Percentiles rank a stretch among this genome's conserved stretches.
Evolutionary conservation across 2,329 filamentous ascomycete species (phyloP).

Genomic region (Macrophomina phaseolina): DNA sequence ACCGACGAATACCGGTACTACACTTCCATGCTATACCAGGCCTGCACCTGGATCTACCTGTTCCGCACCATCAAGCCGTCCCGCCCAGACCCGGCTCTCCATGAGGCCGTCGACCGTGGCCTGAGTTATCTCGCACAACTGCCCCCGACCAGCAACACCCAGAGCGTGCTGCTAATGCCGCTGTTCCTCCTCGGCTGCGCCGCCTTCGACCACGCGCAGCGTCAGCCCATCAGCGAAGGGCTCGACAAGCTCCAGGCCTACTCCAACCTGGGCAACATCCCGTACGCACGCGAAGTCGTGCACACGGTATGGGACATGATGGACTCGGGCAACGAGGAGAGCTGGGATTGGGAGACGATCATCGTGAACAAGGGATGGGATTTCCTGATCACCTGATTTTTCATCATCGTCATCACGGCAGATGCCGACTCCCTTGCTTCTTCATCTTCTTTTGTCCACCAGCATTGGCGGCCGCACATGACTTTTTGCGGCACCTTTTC

Average conservation of each 20-base stretch:
- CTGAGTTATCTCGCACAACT: slow-evolving; percentile 62
- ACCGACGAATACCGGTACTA: slow-evolving; percentile 59
- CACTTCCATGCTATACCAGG: slow-evolving; percentile 65
- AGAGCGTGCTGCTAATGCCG: slow-evolving; percentile 66
- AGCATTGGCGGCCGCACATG: too few species aligned
- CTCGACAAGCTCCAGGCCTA: slow-evolving; percentile 62
- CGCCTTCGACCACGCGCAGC: slow-evolving; percentile 61
- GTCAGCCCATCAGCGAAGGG: slow-evolving; percentile 59
- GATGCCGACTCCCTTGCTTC: not conserved
- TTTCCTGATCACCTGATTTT: slow-evolving; percentile 62
- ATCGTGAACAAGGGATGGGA: slow-evolving; percentile 65
- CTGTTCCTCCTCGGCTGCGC: slow-evolving; percentile 67
- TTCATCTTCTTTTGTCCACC: not conserved
- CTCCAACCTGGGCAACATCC: slow-evolving; percentile 64
- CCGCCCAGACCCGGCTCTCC: slow-evolving; percentile 60
- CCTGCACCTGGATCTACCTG: slow-evolving; percentile 68
- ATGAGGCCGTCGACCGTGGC: slow-evolving; percentile 63
- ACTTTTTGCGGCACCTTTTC: too few species aligned
- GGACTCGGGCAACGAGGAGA: slow-evolving; percentile 61
- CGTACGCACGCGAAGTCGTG: slow-evolving; percentile 61
- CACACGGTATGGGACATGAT: slow-evolving; percentile 65
- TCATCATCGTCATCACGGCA: not conserved
- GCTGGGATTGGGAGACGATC: slow-evolving; percentile 69
- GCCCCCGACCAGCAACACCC: slow-evolving; percentile 60
- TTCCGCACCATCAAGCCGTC: slow-evolving; percentile 66